These are phyloP conservation scores for Achaetomium macrosporum DNA, from an alignment of 2,329 filamentous ascomycete species.

Conservation along the genomic window DNA sequence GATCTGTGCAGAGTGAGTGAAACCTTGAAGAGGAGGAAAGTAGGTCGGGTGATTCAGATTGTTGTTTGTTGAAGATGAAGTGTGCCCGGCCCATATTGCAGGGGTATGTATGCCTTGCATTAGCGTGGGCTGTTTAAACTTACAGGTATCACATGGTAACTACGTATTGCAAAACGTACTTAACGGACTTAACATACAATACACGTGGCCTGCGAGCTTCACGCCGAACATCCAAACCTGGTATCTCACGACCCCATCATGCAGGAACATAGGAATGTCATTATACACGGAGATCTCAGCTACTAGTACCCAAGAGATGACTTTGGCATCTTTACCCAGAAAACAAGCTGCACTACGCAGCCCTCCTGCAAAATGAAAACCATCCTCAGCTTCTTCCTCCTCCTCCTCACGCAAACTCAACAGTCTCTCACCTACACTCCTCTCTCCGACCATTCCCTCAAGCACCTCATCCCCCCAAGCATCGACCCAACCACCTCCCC, in stretches of 20 bases:
- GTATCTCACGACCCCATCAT: constrained; percentile 13
- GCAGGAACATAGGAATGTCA: neutral
- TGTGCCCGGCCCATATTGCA: no score
- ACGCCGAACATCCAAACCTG: neutral
- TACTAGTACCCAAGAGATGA: neutral
- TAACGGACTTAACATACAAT: no score
- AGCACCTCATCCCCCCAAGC: constrained; percentile 29
- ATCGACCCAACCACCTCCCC: neutral
- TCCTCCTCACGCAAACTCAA: neutral
- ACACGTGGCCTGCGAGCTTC: no score
- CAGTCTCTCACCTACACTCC: constrained; percentile 35
- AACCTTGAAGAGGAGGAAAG: no score
- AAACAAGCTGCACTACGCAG: neutral
- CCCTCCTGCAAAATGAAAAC: constrained; percentile 1
- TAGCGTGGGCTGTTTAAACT: no score
- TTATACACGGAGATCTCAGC: neutral
- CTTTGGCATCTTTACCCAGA: neutral
- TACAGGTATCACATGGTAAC: no score
- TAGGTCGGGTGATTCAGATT: no score
- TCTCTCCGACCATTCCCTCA: constrained; percentile 70
- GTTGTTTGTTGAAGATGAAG: no score
- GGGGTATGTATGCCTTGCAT: no score
- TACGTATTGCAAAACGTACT: no score
- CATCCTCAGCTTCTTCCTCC: neutral
- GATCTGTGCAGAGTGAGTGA: no score